Evolutionary conservation across 352 stramenopile genomes (phyloP), one percentile per base, ranked within the genome.

Genomic region (Globisporangium polare): DNA sequence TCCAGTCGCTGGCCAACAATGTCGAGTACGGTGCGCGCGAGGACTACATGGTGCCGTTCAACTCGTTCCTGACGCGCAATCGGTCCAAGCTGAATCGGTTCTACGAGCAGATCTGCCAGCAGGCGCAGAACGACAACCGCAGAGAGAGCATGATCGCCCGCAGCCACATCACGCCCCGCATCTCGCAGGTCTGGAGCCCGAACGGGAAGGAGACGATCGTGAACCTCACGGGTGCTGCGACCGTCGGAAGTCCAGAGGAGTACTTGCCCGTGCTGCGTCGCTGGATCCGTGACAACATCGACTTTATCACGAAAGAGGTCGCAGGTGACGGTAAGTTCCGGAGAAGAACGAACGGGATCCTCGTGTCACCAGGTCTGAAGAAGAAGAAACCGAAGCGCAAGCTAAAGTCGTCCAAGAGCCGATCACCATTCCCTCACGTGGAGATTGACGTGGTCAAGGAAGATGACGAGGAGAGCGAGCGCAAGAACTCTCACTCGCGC

Each of bases 1-100:
- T 94, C 60, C 85, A 94, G 71, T 86, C 78, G 55, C 70, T 94
- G 7, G 83, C 85, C 13, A 94, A 92, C 64, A 88, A 90, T 42
- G 78, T 83, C 39, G 80, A 91, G 57, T 91, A 88, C 52, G 75
- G 71, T 31, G 42, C 66, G 12, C 81, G 77, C 7, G 85, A 94
- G 47, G 70, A 76, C 35, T 94, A 88, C 67, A 94, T 94, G 85
- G 64, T 76, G 51, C 83, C 81, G 26, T 92, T 94, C 59, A 90
- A 90, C 55, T 47, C 55, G 2, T 94, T 94, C 58, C 73, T 94
- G 15, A 56, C 60, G 7, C 60, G 74, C 17, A 88, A 92, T 65
- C 78, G 82, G 3, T 47, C 72, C 17, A 76, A 75, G 37, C 71
- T 94, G 20, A 78, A 75, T 43, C 63, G 71, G 15, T 90, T 94